These are phyloP conservation scores for Ilyonectria robusta DNA, from an alignment of 2,329 filamentous ascomycete species.

Conservation along the genomic window DNA sequence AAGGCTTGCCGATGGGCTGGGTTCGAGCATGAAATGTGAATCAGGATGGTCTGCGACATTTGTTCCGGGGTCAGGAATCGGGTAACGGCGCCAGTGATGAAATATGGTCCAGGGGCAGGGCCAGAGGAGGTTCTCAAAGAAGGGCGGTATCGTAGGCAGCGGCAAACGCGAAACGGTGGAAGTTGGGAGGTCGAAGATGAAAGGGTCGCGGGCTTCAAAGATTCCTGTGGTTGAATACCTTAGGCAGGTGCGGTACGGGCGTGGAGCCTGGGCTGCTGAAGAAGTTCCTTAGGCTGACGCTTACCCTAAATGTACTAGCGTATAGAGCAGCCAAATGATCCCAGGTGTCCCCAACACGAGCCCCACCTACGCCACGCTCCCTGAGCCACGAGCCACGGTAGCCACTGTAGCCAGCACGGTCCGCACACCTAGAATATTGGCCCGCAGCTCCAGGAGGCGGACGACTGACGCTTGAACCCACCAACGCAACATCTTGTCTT, in stretches of 20 bases:
- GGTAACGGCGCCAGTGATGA: neutral
- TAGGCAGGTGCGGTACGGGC: slow-evolving; percentile 3
- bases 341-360: slow-evolving; percentile 19
- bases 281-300: slow-evolving; percentile 29
- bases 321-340: slow-evolving; percentile 12
- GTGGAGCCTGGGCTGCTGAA: slow-evolving; percentile 37
- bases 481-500: slow-evolving; percentile 39
- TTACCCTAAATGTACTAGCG: slow-evolving; percentile 39
- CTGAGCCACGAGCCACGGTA: slow-evolving; percentile 27
- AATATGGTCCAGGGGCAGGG: neutral
- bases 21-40: slow-evolving; percentile 29
- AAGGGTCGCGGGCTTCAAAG: slow-evolving; percentile 14
- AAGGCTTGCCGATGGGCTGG: slow-evolving; percentile 29
- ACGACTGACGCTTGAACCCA: slow-evolving; percentile 35
- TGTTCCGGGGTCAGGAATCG: slow-evolving; percentile 30
- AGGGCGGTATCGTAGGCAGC: neutral
- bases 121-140: neutral
- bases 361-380: slow-evolving; percentile 15
- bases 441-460: slow-evolving; percentile 49
- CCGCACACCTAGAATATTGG: slow-evolving; percentile 50
- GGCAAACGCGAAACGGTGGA: neutral
- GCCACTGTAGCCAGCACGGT: slow-evolving; percentile 22
- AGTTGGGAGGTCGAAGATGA: slow-evolving; percentile 6
- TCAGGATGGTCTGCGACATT: slow-evolving; percentile 45
- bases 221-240: slow-evolving; percentile 20